A percentile compares a stretch with the other conserved stretches of the same genome.
Conservation (phyloP, 768 basidiomycete species). For the Thelephora ganbajun region DNA sequence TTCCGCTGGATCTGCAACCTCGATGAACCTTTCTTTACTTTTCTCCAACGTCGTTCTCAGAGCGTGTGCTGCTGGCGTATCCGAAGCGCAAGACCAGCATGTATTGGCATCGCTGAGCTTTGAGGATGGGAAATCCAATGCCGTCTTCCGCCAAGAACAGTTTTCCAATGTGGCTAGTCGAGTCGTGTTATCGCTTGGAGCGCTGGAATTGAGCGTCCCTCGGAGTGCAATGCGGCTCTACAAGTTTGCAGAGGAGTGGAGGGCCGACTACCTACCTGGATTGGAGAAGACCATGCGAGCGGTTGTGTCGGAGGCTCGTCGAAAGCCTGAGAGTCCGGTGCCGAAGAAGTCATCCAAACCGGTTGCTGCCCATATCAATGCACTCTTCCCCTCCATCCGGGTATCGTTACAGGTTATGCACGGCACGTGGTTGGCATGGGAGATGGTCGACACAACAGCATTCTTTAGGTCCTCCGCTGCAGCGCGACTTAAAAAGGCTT, state of each 20-base stretch:
- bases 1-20: constrained; percentile 19
- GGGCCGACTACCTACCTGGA: constrained; percentile 61
- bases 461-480: constrained; percentile 30
- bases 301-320: constrained; percentile 49
- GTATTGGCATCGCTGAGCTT: constrained; percentile 49
- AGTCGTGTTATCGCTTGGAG: constrained; percentile 29
- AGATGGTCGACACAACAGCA: constrained; percentile 33
- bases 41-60: constrained; percentile 43
- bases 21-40: constrained; percentile 31
- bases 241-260: constrained; percentile 73
- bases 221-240: constrained; percentile 72
- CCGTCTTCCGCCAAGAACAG: constrained; percentile 32
- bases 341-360: constrained; percentile 9
- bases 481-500: constrained; percentile 17
- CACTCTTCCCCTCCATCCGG: constrained; percentile 33
- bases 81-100: constrained; percentile 31
- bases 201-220: constrained; percentile 47
- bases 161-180: constrained; percentile 24
- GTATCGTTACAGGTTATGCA: constrained; percentile 75
- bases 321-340: constrained; percentile 23
- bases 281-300: constrained; percentile 54
- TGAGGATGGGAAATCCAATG: constrained; percentile 29
- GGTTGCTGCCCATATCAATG: constrained; percentile 33
- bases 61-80: constrained; percentile 35
- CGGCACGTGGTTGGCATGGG: constrained; percentile 78